Evolutionary conservation across 495 filamentous ascomycete species (phyloP).

Genomic region (Trichoderma virens): DNA sequence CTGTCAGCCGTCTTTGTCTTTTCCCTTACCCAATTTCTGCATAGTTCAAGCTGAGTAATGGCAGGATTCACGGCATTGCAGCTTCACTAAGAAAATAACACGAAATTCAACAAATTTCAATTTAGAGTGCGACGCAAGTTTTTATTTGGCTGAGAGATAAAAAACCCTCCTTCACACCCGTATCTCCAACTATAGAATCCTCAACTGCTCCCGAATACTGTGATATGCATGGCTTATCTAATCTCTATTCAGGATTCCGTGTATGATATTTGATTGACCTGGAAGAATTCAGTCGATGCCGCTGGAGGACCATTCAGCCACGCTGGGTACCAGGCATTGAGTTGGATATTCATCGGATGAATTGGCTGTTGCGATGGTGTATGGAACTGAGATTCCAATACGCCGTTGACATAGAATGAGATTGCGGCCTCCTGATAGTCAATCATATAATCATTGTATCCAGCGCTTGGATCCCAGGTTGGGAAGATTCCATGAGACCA

Average conservation of each 20-base stretch:
- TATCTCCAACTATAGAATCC: no score
- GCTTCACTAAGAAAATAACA: no score
- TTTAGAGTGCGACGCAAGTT: no score
- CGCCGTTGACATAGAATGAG: not conserved
- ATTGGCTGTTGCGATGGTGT: not conserved
- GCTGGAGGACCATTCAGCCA: not conserved
- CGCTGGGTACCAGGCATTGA: not conserved
- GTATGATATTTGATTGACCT: not conserved
- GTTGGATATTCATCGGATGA: constrained; percentile 1
- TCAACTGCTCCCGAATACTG: no score
- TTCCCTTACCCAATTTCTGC: no score
- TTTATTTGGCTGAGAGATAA: no score
- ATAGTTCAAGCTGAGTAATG: no score
- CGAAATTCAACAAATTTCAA: no score
- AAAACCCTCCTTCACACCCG: no score
- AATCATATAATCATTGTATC: not conserved
- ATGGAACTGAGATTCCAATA: not conserved
- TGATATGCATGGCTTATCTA: not conserved
- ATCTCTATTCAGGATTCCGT: not conserved
- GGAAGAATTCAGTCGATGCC: not conserved
- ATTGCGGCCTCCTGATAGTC: not conserved
- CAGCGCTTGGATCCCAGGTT: not conserved
- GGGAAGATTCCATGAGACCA: not conserved
- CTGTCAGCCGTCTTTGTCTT: no score
- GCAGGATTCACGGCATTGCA: no score